Evolutionary conservation across 2,329 filamentous ascomycete genomes (phyloP), one percentile per base, ranked within the genome.

Genomic region (Didymella arachidicola): DNA sequence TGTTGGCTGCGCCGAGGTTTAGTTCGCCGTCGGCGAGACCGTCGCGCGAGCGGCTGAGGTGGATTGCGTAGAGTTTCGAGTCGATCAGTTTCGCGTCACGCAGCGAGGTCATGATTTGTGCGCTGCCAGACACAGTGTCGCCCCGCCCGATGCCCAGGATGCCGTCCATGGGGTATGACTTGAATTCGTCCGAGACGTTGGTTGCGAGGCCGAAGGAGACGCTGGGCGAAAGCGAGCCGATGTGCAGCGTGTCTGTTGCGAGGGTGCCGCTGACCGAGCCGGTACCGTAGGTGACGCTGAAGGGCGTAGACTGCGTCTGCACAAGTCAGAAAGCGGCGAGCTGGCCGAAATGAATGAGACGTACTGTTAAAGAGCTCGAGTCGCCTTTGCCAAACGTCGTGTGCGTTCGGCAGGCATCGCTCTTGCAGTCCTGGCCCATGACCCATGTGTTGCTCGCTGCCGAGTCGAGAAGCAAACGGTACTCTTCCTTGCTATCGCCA

Each of bases 91-190:
- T 82, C n/a, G 84, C 80, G 1, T 83, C 69, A 16, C 81, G 79
- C 43, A 96, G 77, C 2, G 83, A 79, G 38, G 89, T 81, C 72
- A 95, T 81, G 66, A 95, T 88, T 43, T 87, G 91, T 19, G 89
- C 52, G n/a, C 44, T 34, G 44, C 44, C 52, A 25, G 30, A 22
- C 14, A 43, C 52, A 1, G 26, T 39, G 44, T 55, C 79, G 60
- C 83, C 84, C 67, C 88, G 87, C 16, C 90, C 89, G 25, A 96
- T 79, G 4, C 92, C 93, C 2, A 97, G 79, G 47, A 97, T 96
- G 25, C 93, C 93, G 73, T 97, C 93, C 76, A 96, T 93, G 1
- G 91, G 89, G 68, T 94, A 96, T 51, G 85, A 84, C 27, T 81
- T 78, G 74, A 97, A 96, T 63, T 95, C 88, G 50, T 86, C 78